Evolutionary conservation across 768 basidiomycete species (phyloP).

Genomic region (Lactarius deliciosus): DNA sequence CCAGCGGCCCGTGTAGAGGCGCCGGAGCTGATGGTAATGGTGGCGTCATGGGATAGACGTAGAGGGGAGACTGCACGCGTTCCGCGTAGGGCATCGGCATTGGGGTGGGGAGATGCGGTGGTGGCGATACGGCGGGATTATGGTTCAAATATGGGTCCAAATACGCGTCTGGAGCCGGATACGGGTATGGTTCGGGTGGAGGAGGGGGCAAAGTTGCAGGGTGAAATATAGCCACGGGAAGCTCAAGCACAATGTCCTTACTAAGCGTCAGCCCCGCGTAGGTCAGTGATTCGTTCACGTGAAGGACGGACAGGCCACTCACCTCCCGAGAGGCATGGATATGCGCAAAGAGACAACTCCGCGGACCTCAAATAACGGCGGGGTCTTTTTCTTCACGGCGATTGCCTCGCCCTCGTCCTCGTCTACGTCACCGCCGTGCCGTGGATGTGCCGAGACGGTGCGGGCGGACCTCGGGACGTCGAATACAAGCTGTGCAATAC

Average conservation of each 20-base stretch:
- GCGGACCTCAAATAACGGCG: slow-evolving; percentile 64
- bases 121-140: slow-evolving; percentile 31
- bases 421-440: slow-evolving; percentile 52
- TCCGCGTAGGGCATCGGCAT: slow-evolving; percentile 31
- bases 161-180: slow-evolving; percentile 11
- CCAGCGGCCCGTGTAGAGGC: slow-evolving; percentile 34
- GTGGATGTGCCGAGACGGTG: slow-evolving; percentile 60
- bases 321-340: slow-evolving; percentile 75
- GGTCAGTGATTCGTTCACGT: neutral
- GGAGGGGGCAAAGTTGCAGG: slow-evolving; percentile 55
- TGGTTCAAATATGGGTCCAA: neutral
- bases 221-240: slow-evolving; percentile 66
- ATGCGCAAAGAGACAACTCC: slow-evolving; percentile 64
- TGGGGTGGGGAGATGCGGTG: slow-evolving; percentile 14
- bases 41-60: slow-evolving; percentile 36
- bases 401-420: slow-evolving; percentile 35
- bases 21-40: slow-evolving; percentile 42
- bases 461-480: slow-evolving; percentile 70
- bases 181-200: slow-evolving; percentile 28
- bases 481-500: slow-evolving; percentile 75
- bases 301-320: slow-evolving; percentile 31
- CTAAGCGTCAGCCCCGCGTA: slow-evolving; percentile 39
- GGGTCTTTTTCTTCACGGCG: neutral
- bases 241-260: slow-evolving; percentile 64
- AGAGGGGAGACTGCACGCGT: slow-evolving; percentile 34